Conservation (phyloP, 2,329 filamentous ascomycete species). For the Colletotrichum viniferum region DNA sequence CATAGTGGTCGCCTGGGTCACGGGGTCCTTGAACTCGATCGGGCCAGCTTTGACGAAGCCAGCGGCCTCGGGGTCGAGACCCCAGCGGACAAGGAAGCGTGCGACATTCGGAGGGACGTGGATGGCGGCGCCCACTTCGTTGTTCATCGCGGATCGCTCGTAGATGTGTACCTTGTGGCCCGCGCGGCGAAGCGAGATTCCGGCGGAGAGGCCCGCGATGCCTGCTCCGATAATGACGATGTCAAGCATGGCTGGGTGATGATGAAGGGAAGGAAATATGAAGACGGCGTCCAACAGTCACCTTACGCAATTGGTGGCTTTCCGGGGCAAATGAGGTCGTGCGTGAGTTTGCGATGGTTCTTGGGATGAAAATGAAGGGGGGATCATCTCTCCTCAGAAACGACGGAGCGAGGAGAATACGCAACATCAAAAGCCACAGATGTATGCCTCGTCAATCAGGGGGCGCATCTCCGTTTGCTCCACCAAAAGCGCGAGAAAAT, state of each 20-base stretch:
- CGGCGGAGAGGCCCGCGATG: conserved; percentile 42
- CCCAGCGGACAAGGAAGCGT: conserved; percentile 38
- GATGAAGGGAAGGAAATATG: background rate
- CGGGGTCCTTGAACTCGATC: conserved; percentile 20
- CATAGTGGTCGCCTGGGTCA: conserved; percentile 29
- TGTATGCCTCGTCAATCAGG: background rate
- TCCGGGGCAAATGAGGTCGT: background rate
- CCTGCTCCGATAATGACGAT: conserved; percentile 48
- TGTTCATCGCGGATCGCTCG: conserved; percentile 40
- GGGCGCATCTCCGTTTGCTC: background rate
- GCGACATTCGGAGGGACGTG: conserved; percentile 41
- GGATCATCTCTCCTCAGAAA: background rate
- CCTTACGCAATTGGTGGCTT: background rate
- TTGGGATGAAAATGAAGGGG: background rate
- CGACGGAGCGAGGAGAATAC: background rate
- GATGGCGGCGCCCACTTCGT: conserved; percentile 43
- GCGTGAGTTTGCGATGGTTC: background rate
- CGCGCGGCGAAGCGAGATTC: conserved; percentile 39
- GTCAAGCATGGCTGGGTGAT: conserved; percentile 34
- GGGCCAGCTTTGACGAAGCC: conserved; percentile 30
- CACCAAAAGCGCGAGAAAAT: background rate
- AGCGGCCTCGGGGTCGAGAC: conserved; percentile 33
- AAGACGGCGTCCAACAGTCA: background rate
- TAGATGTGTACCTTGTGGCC: conserved; percentile 44
- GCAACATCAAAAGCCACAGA: background rate